These are phyloP conservation scores for Rhizomucor pusillus DNA, from an alignment of 371 early-diverging fungal genomes.

Conservation along the genomic window DNA sequence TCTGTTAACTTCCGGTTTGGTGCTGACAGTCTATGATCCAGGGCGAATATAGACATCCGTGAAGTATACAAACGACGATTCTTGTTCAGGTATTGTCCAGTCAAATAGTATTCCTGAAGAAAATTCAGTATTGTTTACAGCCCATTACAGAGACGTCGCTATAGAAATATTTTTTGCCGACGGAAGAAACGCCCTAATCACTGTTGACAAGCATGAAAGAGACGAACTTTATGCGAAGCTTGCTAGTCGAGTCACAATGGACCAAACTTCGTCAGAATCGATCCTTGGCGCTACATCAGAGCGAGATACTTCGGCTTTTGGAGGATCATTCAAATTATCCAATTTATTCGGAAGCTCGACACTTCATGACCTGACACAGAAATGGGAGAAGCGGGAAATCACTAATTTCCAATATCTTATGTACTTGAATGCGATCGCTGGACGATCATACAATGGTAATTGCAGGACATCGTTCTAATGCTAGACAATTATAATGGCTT, in stretches of 20 bases:
- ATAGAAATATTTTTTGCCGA: slow-evolving; percentile 77
- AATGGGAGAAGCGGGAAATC: slow-evolving; percentile 78
- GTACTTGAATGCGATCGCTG: slow-evolving; percentile 84
- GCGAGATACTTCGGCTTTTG: slow-evolving; percentile 20
- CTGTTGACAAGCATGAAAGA: slow-evolving; percentile 61
- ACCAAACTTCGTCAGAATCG: slow-evolving; percentile 39
- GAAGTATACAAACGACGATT: slow-evolving; percentile 75
- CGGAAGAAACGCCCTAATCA: slow-evolving; percentile 72
- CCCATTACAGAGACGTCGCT: slow-evolving; percentile 61
- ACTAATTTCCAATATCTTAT: slow-evolving; percentile 88
- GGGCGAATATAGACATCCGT: slow-evolving; percentile 62
- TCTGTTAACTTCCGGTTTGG: no score
- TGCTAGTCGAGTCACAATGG: slow-evolving; percentile 51
- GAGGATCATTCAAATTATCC: slow-evolving; percentile 50
- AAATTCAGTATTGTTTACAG: slow-evolving; percentile 3
- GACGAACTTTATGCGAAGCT: slow-evolving; percentile 70
- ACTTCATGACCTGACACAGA: slow-evolving; percentile 61
- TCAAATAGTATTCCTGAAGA: slow-evolving; percentile 10
- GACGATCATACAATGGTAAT: slow-evolving; percentile 63
- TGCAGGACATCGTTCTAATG: no score
- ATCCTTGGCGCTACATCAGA: slow-evolving; percentile 47
- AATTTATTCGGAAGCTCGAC: slow-evolving; percentile 68
- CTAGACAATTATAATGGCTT: no score
- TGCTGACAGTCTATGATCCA: no score
- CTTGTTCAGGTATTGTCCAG: slow-evolving; percentile 40